These are phyloP conservation scores for Suillus hirtellus DNA, from an alignment of 768 basidiomycete genomes.

Conservation along the genomic window DNA sequence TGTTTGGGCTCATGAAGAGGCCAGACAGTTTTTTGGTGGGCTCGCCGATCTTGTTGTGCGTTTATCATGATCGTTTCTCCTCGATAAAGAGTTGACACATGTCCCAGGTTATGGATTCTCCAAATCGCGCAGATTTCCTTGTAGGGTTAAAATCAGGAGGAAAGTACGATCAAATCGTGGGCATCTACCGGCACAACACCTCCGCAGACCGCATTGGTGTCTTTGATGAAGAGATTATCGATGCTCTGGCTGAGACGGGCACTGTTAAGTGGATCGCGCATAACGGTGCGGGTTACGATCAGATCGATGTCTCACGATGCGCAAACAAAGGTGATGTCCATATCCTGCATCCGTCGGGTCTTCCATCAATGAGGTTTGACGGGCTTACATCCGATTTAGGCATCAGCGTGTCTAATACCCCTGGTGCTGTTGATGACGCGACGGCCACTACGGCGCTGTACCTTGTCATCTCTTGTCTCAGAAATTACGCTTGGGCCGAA, in stretches of 20 bases:
- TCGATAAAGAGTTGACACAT: neutral
- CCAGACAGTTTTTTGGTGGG: slow-evolving; percentile 59
- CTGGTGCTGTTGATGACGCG: slow-evolving; percentile 86
- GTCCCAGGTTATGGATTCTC: slow-evolving; percentile 53
- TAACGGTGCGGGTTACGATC: slow-evolving; percentile 93
- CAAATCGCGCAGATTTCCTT: slow-evolving; percentile 68
- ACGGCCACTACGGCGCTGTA: slow-evolving; percentile 89
- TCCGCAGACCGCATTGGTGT: slow-evolving; percentile 66
- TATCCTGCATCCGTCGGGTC: neutral
- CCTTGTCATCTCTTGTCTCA: slow-evolving; percentile 74
- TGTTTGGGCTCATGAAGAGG: slow-evolving; percentile 80
- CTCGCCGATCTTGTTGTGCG: slow-evolving; percentile 79
- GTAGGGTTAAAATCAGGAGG: slow-evolving; percentile 60
- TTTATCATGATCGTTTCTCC: slow-evolving; percentile 13
- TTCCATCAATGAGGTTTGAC: neutral
- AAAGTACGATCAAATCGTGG: slow-evolving; percentile 72
- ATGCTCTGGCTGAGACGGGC: slow-evolving; percentile 51
- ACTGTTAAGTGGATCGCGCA: slow-evolving; percentile 86
- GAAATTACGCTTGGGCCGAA: slow-evolving; percentile 72
- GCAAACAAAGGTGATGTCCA: slow-evolving; percentile 58
- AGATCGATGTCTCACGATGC: slow-evolving; percentile 76
- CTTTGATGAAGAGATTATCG: slow-evolving; percentile 79
- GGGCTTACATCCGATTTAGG: slow-evolving; percentile 17
- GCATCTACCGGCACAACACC: slow-evolving; percentile 76
- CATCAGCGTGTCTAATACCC: slow-evolving; percentile 84